Evolutionary conservation across 2,329 filamentous ascomycete species (phyloP).

Genomic region (Nemania bipapillata): DNA sequence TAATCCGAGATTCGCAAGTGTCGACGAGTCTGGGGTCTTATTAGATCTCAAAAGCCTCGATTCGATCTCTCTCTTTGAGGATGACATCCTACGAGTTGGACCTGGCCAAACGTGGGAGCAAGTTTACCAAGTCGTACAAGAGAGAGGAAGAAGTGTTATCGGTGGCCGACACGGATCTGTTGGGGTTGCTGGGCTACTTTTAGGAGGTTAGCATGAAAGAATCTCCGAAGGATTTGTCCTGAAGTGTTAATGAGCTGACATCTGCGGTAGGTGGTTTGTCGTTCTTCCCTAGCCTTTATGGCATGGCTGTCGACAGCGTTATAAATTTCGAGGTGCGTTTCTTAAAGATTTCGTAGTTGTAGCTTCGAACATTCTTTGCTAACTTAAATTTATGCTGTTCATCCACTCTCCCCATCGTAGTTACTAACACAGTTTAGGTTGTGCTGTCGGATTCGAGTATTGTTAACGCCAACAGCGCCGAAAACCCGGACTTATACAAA

Average conservation of each 20-base stretch:
- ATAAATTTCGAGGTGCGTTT: slow-evolving; percentile 42
- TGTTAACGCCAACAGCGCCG: slow-evolving; percentile 34
- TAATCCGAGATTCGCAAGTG: slow-evolving; percentile 36
- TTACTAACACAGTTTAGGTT: neutral
- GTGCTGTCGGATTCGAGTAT: slow-evolving; percentile 37
- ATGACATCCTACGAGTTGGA: slow-evolving; percentile 19
- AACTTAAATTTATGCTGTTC: too few species aligned
- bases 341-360: too few species aligned
- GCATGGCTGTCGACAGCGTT: slow-evolving; percentile 36
- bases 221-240: too few species aligned
- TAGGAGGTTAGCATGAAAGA: slow-evolving; percentile 40
- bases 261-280: slow-evolving; percentile 41
- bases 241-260: too few species aligned
- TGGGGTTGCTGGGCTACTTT: slow-evolving; percentile 36
- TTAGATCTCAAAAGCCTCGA: slow-evolving; percentile 37
- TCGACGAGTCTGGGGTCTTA: slow-evolving; percentile 36
- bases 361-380: too few species aligned
- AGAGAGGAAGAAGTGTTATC: slow-evolving; percentile 22
- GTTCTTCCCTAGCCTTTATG: slow-evolving; percentile 38
- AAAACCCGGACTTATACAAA: slow-evolving; percentile 35
- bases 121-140: slow-evolving; percentile 37
- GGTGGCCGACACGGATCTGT: slow-evolving; percentile 39
- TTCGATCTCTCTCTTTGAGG: slow-evolving; percentile 2
- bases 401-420: too few species aligned
- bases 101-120: slow-evolving; percentile 33